These are phyloP conservation scores for Kodamaea nitidulidarum DNA, from an alignment of 805 yeast genomes.

Conservation along the genomic window DNA sequence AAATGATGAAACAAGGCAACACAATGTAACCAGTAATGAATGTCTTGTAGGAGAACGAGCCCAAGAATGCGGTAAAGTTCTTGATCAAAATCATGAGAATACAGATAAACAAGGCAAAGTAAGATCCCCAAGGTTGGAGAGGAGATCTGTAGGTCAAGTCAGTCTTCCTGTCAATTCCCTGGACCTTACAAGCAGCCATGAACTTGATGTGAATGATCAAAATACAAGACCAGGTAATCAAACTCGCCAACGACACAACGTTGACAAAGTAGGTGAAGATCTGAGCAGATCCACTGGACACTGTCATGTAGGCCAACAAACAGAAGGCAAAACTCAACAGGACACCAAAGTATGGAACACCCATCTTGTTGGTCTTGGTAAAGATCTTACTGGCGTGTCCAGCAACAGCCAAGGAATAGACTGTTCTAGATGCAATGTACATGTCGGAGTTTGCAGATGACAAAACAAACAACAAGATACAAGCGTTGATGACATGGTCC, in stretches of 20 bases:
- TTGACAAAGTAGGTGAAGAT: slow-evolving; percentile 70
- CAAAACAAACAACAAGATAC: slow-evolving; percentile 71
- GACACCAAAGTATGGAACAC: slow-evolving; percentile 67
- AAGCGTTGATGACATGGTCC: slow-evolving; percentile 74
- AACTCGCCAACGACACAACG: slow-evolving; percentile 71
- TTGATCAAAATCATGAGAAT: slow-evolving; percentile 56
- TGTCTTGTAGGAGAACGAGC: slow-evolving; percentile 54
- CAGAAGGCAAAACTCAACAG: slow-evolving; percentile 50
- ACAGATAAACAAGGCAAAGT: slow-evolving; percentile 52
- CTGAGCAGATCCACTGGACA: slow-evolving; percentile 49
- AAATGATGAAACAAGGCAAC: slow-evolving; percentile 57
- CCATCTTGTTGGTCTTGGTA: slow-evolving; percentile 57
- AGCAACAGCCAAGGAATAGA: slow-evolving; percentile 67
- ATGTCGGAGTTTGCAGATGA: slow-evolving; percentile 81
- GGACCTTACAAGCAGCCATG: slow-evolving; percentile 61
- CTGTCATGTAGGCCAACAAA: slow-evolving; percentile 67
- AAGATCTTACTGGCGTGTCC: slow-evolving; percentile 72
- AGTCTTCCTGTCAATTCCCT: slow-evolving; percentile 52
- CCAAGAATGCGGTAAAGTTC: slow-evolving; percentile 69
- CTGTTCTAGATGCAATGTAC: slow-evolving; percentile 71
- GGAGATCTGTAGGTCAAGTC: slow-evolving; percentile 62
- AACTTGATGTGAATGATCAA: slow-evolving; percentile 64
- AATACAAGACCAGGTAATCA: slow-evolving; percentile 72
- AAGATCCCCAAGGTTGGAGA: slow-evolving; percentile 65
- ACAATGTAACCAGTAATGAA: slow-evolving; percentile 80